Evolutionary conservation across 73 alveolate genomes (phyloP).

Genomic region (Blepharisma japonicum): DNA sequence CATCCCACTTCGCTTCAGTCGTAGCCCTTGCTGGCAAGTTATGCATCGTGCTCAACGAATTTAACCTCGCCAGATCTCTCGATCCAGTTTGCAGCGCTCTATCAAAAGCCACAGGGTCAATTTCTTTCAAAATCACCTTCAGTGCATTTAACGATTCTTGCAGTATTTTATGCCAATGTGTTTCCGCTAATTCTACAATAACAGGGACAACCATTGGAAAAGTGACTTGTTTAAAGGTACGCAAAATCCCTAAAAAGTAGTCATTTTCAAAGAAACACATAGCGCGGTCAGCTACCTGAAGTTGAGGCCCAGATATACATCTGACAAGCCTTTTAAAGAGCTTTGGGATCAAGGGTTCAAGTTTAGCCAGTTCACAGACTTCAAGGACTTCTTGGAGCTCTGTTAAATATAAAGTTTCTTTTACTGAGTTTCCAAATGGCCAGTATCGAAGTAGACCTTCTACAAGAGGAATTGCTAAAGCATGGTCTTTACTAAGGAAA

Average conservation of each 20-base stretch:
- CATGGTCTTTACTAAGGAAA: conserved; percentile 68
- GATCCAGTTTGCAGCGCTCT: conserved; percentile 59
- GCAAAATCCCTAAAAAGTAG: conserved; percentile 69
- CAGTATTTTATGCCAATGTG: conserved; percentile 86
- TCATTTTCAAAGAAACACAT: conserved; percentile 91
- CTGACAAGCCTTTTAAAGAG: conserved; percentile 76
- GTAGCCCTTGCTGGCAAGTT: not conserved
- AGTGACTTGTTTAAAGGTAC: conserved; percentile 72
- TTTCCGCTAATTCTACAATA: conserved; percentile 73
- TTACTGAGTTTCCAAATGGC: conserved; percentile 94
- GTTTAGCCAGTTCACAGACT: conserved; percentile 81
- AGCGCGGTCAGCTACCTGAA: conserved; percentile 89
- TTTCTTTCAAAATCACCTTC: conserved; percentile 78
- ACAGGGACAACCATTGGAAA: conserved; percentile 88
- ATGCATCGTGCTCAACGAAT: conserved; percentile 4
- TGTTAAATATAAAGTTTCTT: conserved; percentile 83
- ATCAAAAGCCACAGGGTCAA: conserved; percentile 79
- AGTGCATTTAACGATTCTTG: conserved; percentile 75
- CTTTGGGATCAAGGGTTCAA: conserved; percentile 72
- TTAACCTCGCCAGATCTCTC: not conserved
- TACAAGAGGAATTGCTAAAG: conserved; percentile 69
- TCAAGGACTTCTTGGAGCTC: conserved; percentile 88
- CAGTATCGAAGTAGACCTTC: conserved; percentile 89
- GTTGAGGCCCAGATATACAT: conserved; percentile 85
- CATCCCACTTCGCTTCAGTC: conserved; percentile 25